Percentiles rank a stretch among this genome's conserved stretches.
These are phyloP conservation scores for Metschnikowia lochheadii DNA, from an alignment of 805 yeast species.

Conservation along the genomic window DNA sequence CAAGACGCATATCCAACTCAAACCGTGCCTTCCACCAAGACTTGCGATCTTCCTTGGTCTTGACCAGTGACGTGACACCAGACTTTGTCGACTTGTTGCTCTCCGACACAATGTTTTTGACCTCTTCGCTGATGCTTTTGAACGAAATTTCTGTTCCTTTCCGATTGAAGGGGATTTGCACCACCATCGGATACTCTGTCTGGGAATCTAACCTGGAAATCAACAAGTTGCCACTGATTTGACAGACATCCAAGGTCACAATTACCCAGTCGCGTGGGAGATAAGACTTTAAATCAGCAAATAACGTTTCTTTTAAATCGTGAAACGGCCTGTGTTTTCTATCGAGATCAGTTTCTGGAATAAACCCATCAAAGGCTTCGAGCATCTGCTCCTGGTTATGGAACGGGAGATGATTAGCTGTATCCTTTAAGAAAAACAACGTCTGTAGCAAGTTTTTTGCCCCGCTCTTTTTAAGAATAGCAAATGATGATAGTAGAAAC, in stretches of 20 bases:
- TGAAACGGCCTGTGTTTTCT: constrained; percentile 6
- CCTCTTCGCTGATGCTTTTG: constrained; percentile 31
- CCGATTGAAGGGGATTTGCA: constrained; percentile 60
- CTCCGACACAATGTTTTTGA: constrained; percentile 46
- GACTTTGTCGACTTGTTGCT: constrained; percentile 60
- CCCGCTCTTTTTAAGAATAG: constrained; percentile 1
- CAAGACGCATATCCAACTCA: constrained; percentile 53
- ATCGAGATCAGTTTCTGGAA: constrained; percentile 8
- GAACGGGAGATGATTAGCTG: constrained; percentile 8
- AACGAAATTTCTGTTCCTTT: constrained; percentile 41
- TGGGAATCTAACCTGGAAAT: constrained; percentile 39
- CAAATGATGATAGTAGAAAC: constrained; percentile 6
- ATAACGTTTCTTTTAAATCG: constrained; percentile 10
- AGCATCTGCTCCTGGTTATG: constrained; percentile 6
- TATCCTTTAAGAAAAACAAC: constrained; percentile 16
- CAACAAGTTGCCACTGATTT: constrained; percentile 53
- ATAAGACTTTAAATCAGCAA: constrained; percentile 9
- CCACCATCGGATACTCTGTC: constrained; percentile 36
- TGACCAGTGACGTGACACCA: constrained; percentile 49
- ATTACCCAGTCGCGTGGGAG: constrained; percentile 53
- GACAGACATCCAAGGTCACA: constrained; percentile 58
- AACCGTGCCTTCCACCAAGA: constrained; percentile 78
- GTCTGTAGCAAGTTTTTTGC: constrained; percentile 16
- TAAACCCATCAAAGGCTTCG: constrained; percentile 10
- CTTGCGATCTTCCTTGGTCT: constrained; percentile 55